Conservation (phyloP, 2,329 filamentous ascomycete species). For the Fusarium robinianum region DNA sequence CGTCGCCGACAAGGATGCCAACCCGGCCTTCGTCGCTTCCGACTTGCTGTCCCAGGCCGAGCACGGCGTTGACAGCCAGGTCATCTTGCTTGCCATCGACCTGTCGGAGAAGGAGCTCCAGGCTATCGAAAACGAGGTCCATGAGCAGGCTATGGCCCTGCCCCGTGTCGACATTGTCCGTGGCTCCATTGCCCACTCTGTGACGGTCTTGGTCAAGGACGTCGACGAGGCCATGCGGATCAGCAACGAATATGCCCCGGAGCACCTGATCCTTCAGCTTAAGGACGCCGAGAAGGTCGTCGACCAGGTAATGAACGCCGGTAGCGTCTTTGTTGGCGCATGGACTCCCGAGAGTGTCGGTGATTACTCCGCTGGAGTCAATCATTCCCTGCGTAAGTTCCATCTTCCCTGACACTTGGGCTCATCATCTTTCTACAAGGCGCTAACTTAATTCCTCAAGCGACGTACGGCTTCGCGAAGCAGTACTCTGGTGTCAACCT, state of each 20-base stretch:
- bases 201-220: slow-evolving; percentile 77
- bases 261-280: slow-evolving; percentile 93
- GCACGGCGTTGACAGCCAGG: slow-evolving; percentile 95
- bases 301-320: slow-evolving; percentile 85
- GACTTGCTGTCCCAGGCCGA: slow-evolving; percentile 95
- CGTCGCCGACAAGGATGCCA: slow-evolving; percentile 83
- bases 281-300: slow-evolving; percentile 75
- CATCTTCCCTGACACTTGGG: background rate
- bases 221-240: slow-evolving; percentile 75
- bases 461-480: slow-evolving; percentile 96
- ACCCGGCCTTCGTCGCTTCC: slow-evolving; percentile 93
- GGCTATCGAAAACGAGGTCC: slow-evolving; percentile 90
- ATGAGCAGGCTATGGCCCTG: slow-evolving; percentile 82
- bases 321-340: slow-evolving; percentile 91
- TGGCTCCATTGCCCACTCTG: slow-evolving; percentile 86
- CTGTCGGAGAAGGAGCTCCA: slow-evolving; percentile 72
- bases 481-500: slow-evolving; percentile 98
- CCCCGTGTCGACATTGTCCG: slow-evolving; percentile 92
- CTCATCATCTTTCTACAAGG: background rate
- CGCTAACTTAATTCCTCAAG: slow-evolving; percentile 51
- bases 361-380: slow-evolving; percentile 97
- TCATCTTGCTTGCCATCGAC: slow-evolving; percentile 85
- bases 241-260: slow-evolving; percentile 94
- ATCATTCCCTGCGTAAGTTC: slow-evolving; percentile 91
- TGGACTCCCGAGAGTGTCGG: slow-evolving; percentile 99